Evolutionary conservation across 805 yeast genomes (phyloP).

Genomic region (Lipomyces starkeyi): DNA sequence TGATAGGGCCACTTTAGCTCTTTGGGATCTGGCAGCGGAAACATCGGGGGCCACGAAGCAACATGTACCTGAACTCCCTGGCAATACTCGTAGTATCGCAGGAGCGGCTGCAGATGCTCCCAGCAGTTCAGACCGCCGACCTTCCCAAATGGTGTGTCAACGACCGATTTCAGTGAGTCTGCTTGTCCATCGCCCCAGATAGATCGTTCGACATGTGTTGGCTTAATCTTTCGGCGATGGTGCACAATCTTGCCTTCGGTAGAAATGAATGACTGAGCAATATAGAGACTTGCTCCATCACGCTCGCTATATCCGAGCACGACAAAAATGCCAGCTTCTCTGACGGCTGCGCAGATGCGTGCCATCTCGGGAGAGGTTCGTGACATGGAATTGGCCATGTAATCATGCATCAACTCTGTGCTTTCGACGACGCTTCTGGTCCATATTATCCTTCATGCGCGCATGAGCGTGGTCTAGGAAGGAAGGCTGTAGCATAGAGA

Average conservation of each 20-base stretch:
- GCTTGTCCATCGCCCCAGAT: slow-evolving; percentile 3
- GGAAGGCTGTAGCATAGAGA: not conserved
- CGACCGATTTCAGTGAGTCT: slow-evolving; percentile 3
- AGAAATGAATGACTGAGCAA: slow-evolving; percentile 1
- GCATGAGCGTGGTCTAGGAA: not conserved
- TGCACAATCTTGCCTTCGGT: slow-evolving; percentile 3
- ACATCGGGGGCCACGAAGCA: slow-evolving; percentile 1
- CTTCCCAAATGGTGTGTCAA: slow-evolving; percentile 1
- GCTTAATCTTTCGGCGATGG: slow-evolving; percentile 1
- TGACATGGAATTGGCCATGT: slow-evolving; percentile 2
- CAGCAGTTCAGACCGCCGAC: slow-evolving; percentile 3
- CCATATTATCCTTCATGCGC: not conserved
- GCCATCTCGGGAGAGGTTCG: slow-evolving; percentile 1
- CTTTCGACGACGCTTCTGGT: slow-evolving; percentile 1
- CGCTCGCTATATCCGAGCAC: slow-evolving; percentile 3
- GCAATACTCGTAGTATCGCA: slow-evolving; percentile 2
- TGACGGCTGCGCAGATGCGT: slow-evolving; percentile 3
- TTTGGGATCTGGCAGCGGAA: slow-evolving; percentile 3
- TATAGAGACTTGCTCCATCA: slow-evolving; percentile 1
- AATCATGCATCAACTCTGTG: slow-evolving; percentile 2
- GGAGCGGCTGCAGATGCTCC: slow-evolving; percentile 1
- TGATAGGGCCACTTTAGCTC: slow-evolving; percentile 2
- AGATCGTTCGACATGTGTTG: slow-evolving; percentile 1
- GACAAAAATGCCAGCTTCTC: not conserved
- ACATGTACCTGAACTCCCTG: slow-evolving; percentile 1